Evolutionary conservation across 2,329 filamentous ascomycete species (phyloP), one percentile per base, ranked within the genome.

Genomic region (Colletotrichum coccodes): DNA sequence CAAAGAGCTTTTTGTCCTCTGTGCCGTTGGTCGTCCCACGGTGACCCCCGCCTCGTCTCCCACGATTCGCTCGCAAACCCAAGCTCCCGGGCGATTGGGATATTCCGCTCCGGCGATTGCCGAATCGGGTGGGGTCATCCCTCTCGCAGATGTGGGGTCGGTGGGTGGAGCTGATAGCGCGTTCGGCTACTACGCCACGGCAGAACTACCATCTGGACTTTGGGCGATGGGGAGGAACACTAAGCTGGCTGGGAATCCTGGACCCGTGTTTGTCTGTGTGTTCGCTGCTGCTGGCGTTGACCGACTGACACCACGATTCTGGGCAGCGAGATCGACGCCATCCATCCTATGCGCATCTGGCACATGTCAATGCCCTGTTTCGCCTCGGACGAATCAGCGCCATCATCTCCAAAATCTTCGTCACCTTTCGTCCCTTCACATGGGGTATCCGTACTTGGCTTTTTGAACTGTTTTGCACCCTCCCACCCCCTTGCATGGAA

Each of bases 291-390:
- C n/a, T 42, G 46, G 40, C 40, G 40, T 44, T 23, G 18, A 53
- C 36, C 16, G 56, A 38, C 36, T 36, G 46, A 23, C 40, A 56
- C 42, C 52, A 34, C 60, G 40, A 34, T 46, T 32, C 58, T 34
- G 58, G 46, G 23, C 26, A 32, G 34, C 46, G 30, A 62, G 49
- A 62, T 54, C 58, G 58, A 61, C 47, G 26, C 32, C 63, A 49
- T 50, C 58, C 47, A 68, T 62, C 50, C 32, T 56, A 58, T 60
- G 38, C 65, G 60, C 61, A 68, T 40, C 40, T 65, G 65, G 61
- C 65, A 68, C 65, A 68, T 68, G 65, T 70, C 67, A 70, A 68
- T 70, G 67, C 67, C 67, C 50, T 68, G 67, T 68, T 68, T 70
- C 57, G 63, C 21, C 63, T 46, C 57, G 57, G 64, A 66, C 67